Conservation (phyloP, 768 basidiomycete species). For the Suillus luteus region DNA sequence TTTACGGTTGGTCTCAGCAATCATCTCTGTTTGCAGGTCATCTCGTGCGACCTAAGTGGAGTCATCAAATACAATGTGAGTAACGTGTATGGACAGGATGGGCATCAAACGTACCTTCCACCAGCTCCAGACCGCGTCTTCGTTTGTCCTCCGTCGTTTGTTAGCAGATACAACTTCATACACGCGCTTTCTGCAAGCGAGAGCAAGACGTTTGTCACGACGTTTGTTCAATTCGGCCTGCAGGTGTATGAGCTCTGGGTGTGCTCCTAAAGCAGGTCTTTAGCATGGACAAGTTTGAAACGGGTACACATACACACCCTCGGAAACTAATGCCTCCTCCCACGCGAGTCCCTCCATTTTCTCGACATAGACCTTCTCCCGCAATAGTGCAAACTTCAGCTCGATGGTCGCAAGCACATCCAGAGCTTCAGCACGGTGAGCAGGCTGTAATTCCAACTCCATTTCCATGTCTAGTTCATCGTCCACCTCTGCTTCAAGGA, state of each 20-base stretch:
- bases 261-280: conserved; percentile 53
- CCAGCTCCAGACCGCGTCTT: conserved; percentile 82
- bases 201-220: conserved; percentile 77
- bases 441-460: conserved; percentile 75
- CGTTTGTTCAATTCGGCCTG: conserved; percentile 78
- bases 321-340: conserved; percentile 81
- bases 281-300: conserved; percentile 7
- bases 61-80: background rate
- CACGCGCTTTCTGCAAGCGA: conserved; percentile 73
- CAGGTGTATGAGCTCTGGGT: conserved; percentile 84
- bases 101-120: conserved; percentile 69
- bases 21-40: conserved; percentile 82
- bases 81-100: background rate
- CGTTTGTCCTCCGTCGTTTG: conserved; percentile 67
- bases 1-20: conserved; percentile 87
- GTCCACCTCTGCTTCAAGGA: conserved; percentile 27
- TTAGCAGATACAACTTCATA: conserved; percentile 66
- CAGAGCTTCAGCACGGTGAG: conserved; percentile 84
- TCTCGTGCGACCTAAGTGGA: conserved; percentile 65
- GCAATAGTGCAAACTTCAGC: conserved; percentile 84
- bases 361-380: conserved; percentile 90
- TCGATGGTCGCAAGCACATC: conserved; percentile 89
- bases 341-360: conserved; percentile 89
- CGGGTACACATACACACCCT: conserved; percentile 52
- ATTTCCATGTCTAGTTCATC: conserved; percentile 48